phyloP scores from a whole-genome alignment of 1,284 basidiomycete species.

The Irpex rosettiformis region DNA sequence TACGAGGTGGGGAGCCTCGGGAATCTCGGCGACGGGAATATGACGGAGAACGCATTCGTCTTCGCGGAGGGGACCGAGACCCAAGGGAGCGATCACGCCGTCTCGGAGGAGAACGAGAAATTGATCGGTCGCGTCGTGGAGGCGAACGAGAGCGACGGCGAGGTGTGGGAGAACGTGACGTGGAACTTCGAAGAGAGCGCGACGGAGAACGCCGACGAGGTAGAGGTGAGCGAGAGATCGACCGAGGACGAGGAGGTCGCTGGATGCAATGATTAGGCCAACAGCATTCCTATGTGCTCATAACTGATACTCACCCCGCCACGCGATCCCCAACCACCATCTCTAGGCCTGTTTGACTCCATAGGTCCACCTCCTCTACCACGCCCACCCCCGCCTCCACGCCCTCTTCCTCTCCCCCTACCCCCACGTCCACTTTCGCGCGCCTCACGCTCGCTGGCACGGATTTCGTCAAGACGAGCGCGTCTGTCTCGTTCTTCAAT shows the following conservation, averaged over 20 bases:
- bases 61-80: conserved; percentile 27
- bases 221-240: conserved; percentile 31
- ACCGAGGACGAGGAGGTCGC: conserved; percentile 39
- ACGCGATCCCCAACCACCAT: conserved; percentile 29
- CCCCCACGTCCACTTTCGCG: conserved; percentile 41
- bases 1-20: conserved; percentile 55
- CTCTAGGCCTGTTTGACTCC: conserved; percentile 14
- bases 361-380: conserved; percentile 17
- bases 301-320: conserved; percentile 40
- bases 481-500: conserved; percentile 72
- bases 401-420: conserved; percentile 32
- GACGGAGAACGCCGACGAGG: conserved; percentile 15
- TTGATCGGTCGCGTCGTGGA: conserved; percentile 20
- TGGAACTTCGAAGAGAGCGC: conserved; percentile 17
- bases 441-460: conserved; percentile 49
- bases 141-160: conserved; percentile 33
- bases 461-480: conserved; percentile 63
- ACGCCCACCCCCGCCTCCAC: conserved; percentile 31
- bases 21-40: conserved; percentile 40
- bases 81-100: conserved; percentile 12
- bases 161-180: conserved; percentile 25
- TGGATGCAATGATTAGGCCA: conserved; percentile 17
- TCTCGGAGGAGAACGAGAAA: conserved; percentile 23
- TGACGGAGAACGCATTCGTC: conserved; percentile 47
- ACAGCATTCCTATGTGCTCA: conserved; percentile 20